Evolutionary conservation across 208 protist genomes (phyloP), one percentile per base, ranked within the genome.

Genomic region (Trypanosoma melophagium): DNA sequence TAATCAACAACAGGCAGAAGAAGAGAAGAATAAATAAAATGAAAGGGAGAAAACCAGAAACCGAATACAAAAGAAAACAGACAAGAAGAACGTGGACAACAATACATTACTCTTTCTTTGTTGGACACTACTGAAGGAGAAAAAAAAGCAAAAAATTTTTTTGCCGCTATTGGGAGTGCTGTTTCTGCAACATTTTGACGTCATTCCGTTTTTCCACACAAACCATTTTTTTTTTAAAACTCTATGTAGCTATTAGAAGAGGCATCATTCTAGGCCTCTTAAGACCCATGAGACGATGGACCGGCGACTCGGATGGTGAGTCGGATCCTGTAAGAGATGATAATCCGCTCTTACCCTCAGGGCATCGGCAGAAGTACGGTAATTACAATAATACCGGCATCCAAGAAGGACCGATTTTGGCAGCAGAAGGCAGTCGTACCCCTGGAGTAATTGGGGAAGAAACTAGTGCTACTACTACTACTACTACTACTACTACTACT

Each of bases 231-330:
- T 73, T 47, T 19, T 44, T 54, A 55, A 38, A 2, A 17, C 19
- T 21, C 16, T 28, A 10, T 21, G 8, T 8, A 28, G 44, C 42
- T 53, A 25, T 40, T 13, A 56, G 19, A 14, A 44, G 21, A 56
- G 41, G 17, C 53, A 22, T 16, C 35, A 41, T 45, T 45, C 35
- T 10, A 7, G 5, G 22, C 28, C 10, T 56, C 8, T 24, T 31
- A 17, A 2, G 13, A 8, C 44, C 13, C 25, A 74, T 74, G 69
- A 47, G 54, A 21, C 59, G 35, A 62, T 74, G 69, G 59, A 50
- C 45, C 10, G 55, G 60, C 21, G 69, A 74, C 44, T 74, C 69
- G 22, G 69, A 66, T 24, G 44, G 28, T 55, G 69, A 66, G 42
- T 62, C 31, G 31, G 69, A 67, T 60, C 7, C 59, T 25, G 50